Conservation (phyloP, 257 asterid species). For the Capsicum pubescens region DNA sequence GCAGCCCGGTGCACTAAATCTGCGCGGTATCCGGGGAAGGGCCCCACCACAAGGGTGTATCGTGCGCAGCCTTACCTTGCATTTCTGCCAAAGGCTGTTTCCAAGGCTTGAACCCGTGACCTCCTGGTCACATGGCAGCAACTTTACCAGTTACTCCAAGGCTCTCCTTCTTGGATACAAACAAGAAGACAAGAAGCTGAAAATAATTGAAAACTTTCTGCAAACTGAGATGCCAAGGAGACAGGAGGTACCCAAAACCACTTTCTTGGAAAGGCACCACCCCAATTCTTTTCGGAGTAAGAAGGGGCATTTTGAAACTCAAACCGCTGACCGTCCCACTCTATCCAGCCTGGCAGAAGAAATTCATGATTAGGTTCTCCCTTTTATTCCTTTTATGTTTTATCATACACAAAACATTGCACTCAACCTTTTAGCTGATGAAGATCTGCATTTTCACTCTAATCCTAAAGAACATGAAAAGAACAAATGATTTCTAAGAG, state of each 20-base stretch:
- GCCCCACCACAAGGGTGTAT: too few species aligned
- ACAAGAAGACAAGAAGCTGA: background rate
- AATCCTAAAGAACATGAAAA: background rate
- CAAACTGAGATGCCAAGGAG: background rate
- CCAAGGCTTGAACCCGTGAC: too few species aligned
- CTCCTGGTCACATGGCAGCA: too few species aligned
- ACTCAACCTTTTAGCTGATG: background rate
- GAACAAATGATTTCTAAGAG: background rate
- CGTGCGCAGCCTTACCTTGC: too few species aligned
- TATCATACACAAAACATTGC: background rate
- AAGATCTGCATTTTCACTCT: background rate
- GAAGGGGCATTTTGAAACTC: constrained; percentile 96
- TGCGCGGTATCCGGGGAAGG: too few species aligned
- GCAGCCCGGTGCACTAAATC: too few species aligned
- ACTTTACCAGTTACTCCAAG: too few species aligned
- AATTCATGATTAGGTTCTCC: constrained; percentile 24
- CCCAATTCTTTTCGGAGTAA: constrained; percentile 97
- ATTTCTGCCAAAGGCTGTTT: too few species aligned
- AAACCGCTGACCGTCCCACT: constrained; percentile 86
- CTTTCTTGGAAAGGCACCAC: constrained; percentile 90
- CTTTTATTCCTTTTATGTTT: background rate
- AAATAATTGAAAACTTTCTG: background rate
- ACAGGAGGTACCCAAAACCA: constrained; percentile 86
- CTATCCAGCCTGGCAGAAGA: constrained; percentile 88
- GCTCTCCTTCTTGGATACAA: background rate